Percentiles rank a stretch among this genome's conserved stretches.
phyloP scores from a whole-genome alignment of 2,329 filamentous ascomycete genomes.

The Cylindrodendrum hubeiense region DNA sequence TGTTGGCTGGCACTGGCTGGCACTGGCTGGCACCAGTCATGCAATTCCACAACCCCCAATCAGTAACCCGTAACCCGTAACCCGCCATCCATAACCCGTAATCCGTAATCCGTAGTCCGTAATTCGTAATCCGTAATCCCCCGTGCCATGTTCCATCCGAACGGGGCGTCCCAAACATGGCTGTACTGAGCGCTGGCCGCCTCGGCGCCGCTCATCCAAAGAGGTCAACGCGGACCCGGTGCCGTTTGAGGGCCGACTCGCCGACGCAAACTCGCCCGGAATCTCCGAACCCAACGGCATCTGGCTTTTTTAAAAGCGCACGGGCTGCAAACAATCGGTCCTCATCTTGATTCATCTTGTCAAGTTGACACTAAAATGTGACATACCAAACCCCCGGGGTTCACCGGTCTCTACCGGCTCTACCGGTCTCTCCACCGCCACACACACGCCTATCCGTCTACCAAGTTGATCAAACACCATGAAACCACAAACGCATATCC shows the following conservation, averaged over 20 bases:
- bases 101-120: no score
- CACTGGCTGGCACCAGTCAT: conserved; percentile 1
- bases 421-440: background rate
- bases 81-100: no score
- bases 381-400: background rate
- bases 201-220: background rate
- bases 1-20: background rate
- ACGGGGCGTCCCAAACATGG: conserved; percentile 2
- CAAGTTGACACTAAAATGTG: background rate
- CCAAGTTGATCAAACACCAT: background rate
- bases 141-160: conserved; percentile 18
- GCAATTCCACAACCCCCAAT: no score
- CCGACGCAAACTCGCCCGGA: background rate
- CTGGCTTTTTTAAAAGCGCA: background rate
- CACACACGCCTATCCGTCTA: background rate
- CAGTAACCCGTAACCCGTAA: no score
- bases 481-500: background rate
- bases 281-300: background rate
- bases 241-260: background rate
- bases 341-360: no score
- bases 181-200: no score
- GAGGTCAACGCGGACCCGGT: background rate
- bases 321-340: background rate
- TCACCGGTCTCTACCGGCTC: no score
- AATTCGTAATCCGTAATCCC: background rate